A percentile compares a stretch with the other conserved stretches of the same genome.
phyloP scores from a whole-genome alignment of 805 yeast genomes.

The Lipomyces anomalus region DNA sequence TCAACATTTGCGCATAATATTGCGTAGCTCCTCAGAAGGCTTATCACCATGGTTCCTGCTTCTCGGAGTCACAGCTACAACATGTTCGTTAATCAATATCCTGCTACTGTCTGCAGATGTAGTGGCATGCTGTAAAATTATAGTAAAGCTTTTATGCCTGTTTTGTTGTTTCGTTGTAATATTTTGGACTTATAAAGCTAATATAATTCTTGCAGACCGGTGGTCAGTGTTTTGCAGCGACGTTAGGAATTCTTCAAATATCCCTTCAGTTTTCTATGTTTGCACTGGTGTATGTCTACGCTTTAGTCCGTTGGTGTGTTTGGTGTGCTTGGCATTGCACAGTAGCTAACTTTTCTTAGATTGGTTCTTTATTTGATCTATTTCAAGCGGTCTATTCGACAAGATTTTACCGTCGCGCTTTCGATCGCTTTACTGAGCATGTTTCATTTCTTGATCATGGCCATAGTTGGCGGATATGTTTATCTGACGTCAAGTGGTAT shows the following conservation, averaged over 20 bases:
- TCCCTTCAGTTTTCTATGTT: conserved; percentile 59
- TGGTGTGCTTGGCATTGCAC: too few relatives aligned
- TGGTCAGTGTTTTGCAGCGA: conserved; percentile 62
- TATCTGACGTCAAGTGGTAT: background rate
- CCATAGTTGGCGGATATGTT: conserved; percentile 18
- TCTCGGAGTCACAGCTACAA: conserved; percentile 64
- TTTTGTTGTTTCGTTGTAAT: conserved; percentile 29
- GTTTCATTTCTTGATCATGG: conserved; percentile 35
- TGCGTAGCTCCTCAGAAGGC: conserved; percentile 66
- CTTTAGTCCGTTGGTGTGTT: background rate
- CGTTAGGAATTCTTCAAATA: conserved; percentile 61
- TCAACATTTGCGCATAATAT: conserved; percentile 57
- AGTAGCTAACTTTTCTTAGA: too few relatives aligned
- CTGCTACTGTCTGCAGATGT: conserved; percentile 56
- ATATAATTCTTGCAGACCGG: conserved; percentile 23
- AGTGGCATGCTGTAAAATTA: conserved; percentile 50
- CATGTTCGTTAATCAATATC: conserved; percentile 62
- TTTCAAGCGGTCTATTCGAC: conserved; percentile 6
- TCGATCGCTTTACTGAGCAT: conserved; percentile 37
- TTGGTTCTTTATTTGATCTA: conserved; percentile 11
- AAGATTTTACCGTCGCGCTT: conserved; percentile 25
- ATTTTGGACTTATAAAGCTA: background rate
- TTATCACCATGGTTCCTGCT: conserved; percentile 65
- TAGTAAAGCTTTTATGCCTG: conserved; percentile 27
- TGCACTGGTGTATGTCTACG: conserved; percentile 38